These are phyloP conservation scores for Colletotrichum cuscutae DNA, from an alignment of 2,329 filamentous ascomycete genomes.

Conservation along the genomic window DNA sequence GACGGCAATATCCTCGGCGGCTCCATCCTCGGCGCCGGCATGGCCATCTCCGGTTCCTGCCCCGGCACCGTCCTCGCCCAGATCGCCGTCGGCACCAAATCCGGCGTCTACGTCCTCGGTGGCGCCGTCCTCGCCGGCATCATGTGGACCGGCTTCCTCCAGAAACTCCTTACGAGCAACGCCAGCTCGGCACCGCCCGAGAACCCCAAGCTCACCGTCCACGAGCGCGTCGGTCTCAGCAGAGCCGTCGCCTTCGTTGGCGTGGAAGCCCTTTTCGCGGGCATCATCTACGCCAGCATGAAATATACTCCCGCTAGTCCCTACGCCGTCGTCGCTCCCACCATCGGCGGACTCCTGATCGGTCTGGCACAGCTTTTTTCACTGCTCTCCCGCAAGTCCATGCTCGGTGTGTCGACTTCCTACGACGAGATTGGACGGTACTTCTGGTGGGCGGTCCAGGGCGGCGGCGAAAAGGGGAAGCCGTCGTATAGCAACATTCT, in stretches of 20 bases:
- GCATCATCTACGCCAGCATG: slow-evolving; percentile 51
- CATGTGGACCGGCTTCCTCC: slow-evolving; percentile 57
- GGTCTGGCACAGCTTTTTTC: slow-evolving; percentile 68
- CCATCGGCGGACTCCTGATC: slow-evolving; percentile 68
- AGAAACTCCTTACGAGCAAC: slow-evolving; percentile 44
- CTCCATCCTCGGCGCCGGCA: slow-evolving; percentile 69
- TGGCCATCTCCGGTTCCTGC: slow-evolving; percentile 73
- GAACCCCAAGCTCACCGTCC: slow-evolving; percentile 44
- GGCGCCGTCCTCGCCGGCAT: slow-evolving; percentile 68
- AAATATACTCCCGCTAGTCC: slow-evolving; percentile 45
- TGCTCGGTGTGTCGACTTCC: slow-evolving; percentile 70
- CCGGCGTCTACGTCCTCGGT: slow-evolving; percentile 61
- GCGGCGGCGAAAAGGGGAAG: slow-evolving; percentile 39
- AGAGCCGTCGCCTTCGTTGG: slow-evolving; percentile 48
- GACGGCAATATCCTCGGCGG: slow-evolving; percentile 76
- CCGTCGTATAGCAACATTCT: slow-evolving; percentile 55
- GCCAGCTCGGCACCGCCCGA: slow-evolving; percentile 40
- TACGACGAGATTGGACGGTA: slow-evolving; percentile 70
- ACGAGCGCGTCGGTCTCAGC: slow-evolving; percentile 53
- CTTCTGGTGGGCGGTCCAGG: slow-evolving; percentile 56
- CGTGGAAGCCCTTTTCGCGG: slow-evolving; percentile 55
- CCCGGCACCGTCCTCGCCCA: slow-evolving; percentile 74
- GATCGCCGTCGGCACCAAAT: slow-evolving; percentile 61
- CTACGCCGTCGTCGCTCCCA: slow-evolving; percentile 50
- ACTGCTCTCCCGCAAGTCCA: slow-evolving; percentile 59